Percentiles rank a stretch among this genome's conserved stretches.
phyloP scores from a whole-genome alignment of 1,139 yeast species.

The Yamadazyma sp. region DNA sequence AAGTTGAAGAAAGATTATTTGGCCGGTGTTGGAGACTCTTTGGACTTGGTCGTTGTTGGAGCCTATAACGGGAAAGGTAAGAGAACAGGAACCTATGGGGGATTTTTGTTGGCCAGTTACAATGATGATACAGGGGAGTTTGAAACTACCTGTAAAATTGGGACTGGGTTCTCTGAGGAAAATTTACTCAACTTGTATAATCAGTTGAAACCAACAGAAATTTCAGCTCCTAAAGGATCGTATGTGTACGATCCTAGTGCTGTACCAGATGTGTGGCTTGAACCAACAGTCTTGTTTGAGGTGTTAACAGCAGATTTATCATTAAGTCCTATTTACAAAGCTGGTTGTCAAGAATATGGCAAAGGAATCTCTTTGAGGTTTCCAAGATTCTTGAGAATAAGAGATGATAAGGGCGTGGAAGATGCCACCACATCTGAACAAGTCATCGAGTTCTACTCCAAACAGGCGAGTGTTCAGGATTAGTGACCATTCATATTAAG shows the following conservation, averaged over 20 bases:
- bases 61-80: constrained; percentile 94
- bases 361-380: constrained; percentile 90
- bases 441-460: constrained; percentile 83
- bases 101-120: constrained; percentile 85
- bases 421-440: constrained; percentile 91
- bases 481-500: constrained; percentile 2
- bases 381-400: constrained; percentile 80
- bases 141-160: constrained; percentile 95
- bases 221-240: constrained; percentile 65
- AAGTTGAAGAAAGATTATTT: constrained; percentile 92
- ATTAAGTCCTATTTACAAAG: constrained; percentile 87
- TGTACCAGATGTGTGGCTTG: constrained; percentile 94
- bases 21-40: constrained; percentile 92
- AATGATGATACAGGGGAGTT: constrained; percentile 88
- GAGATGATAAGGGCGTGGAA: constrained; percentile 87
- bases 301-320: constrained; percentile 94
- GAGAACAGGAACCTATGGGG: constrained; percentile 93
- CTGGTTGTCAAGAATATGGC: constrained; percentile 75
- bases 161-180: constrained; percentile 95
- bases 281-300: constrained; percentile 84
- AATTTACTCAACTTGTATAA: constrained; percentile 60
- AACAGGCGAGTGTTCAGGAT: constrained; percentile 53
- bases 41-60: constrained; percentile 91
- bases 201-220: constrained; percentile 67
- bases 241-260: constrained; percentile 70